Evolutionary conservation across 345 rosid species (phyloP).

Genomic region (Euphorbia tirucalli): DNA sequence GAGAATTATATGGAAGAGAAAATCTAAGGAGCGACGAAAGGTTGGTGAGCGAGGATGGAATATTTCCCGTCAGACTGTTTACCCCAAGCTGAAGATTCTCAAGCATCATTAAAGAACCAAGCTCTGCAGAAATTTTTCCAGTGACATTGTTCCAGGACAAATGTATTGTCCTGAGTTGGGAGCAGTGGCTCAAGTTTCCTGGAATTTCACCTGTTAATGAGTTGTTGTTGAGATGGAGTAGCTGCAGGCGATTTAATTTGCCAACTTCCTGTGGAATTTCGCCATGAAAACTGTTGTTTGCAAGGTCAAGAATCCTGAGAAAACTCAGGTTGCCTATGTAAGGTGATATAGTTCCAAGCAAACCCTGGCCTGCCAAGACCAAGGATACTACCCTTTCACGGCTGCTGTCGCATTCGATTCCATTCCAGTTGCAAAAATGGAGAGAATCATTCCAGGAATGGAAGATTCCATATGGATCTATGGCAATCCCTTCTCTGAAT

Average conservation of each 20-base stretch:
- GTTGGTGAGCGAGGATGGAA: slow-evolving; percentile 13
- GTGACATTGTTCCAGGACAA: not conserved
- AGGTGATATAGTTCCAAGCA: slow-evolving; percentile 9
- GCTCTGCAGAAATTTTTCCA: not conserved
- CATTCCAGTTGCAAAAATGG: slow-evolving; percentile 17
- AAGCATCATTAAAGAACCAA: slow-evolving; percentile 8
- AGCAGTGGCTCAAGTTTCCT: not conserved
- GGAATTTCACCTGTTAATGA: not conserved
- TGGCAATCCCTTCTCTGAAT: slow-evolving; percentile 9
- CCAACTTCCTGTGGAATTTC: not conserved
- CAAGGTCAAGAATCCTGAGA: no score
- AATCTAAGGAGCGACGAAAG: slow-evolving; percentile 9
- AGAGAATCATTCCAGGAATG: not conserved
- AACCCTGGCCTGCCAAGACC: not conserved
- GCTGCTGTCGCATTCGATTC: slow-evolving; percentile 3
- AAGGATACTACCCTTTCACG: slow-evolving; percentile 8
- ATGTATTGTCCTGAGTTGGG: not conserved
- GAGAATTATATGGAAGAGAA: not conserved
- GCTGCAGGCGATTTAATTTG: not conserved
- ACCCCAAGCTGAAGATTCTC: not conserved
- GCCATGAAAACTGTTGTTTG: no score
- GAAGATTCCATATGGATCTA: slow-evolving; percentile 8
- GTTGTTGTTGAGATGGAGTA: not conserved
- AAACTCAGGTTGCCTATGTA: slow-evolving; percentile 4
- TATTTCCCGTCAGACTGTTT: not conserved